Evolutionary conservation across 2,329 filamentous ascomycete species (phyloP), one percentile per base, ranked within the genome.

Genomic region (Coleophoma cylindrospora): DNA sequence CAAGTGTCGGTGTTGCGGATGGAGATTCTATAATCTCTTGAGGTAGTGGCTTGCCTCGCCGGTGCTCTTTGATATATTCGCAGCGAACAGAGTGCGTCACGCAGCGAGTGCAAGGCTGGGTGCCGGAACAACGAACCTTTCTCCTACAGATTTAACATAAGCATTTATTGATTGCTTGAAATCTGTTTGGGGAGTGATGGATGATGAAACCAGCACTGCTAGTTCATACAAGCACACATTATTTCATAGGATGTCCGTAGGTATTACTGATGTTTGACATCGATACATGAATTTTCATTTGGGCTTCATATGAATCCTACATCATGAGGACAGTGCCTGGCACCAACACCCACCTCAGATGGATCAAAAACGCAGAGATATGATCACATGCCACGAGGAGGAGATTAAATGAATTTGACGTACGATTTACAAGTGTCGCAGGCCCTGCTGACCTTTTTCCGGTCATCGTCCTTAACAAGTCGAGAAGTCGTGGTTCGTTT

Each of bases 371-470:
- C 3, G 9, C 27, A 27, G 9, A 27, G 7, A 27, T 10, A 5
- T 27, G 27, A 27, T 5, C 27, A 27, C 7, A 27, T 27, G 27
- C 6, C 7, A 27, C 27, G 7, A 27, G 27, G 27, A 27, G 7
- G 9, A 27, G 19, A 19, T 19, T 27, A 8, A 40, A 40, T 43
- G 43, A 11, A 36, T 3, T 11, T 10, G n/a, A 43, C 33, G 6
- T 47, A 55, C 41, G n/a, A 32, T 44, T 54, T 54, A 48, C 54
- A 56, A 10, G 33, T 40, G 45, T 56, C 52, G 38, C 54, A 56
- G 15, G 54, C 51, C 45, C 54, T 54, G 27, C 46, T 50, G 34
- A 54, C 51, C 47, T 51, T 54, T 17, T 48, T 50, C 22, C 51
- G 45, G 34, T 53, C 49, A 3, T 49, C 27, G 15, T 49, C 17